Conservation (phyloP, 2,329 filamentous ascomycete genomes). For the Phaeosphaeria sp. region DNA sequence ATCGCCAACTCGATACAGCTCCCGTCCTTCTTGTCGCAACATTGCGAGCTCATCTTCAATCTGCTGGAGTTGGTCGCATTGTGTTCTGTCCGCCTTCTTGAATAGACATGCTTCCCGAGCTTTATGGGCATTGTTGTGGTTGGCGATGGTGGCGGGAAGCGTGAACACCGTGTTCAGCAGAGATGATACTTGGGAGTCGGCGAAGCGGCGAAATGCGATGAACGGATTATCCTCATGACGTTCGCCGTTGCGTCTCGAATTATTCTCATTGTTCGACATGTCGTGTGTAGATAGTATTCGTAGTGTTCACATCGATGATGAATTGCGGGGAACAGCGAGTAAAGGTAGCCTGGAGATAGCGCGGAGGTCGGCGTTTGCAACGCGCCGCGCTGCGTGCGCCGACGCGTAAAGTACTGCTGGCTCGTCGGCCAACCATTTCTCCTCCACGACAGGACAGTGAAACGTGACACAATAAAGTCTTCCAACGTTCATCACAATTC, state of each 20-base stretch:
- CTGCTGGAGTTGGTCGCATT: conserved; percentile 34
- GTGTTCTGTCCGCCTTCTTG: conserved; percentile 33
- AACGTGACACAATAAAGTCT: background rate
- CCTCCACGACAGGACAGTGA: background rate
- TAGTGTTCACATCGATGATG: conserved; percentile 10
- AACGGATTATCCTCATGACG: conserved; percentile 58
- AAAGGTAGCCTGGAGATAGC: conserved; percentile 13
- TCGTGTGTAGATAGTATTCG: conserved; percentile 7
- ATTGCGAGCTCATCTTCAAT: conserved; percentile 28
- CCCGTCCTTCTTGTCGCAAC: conserved; percentile 32
- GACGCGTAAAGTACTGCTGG: conserved; percentile 5
- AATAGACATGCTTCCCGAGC: conserved; percentile 43
- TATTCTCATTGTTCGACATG: conserved; percentile 31
- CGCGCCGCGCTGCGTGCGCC: conserved; percentile 2
- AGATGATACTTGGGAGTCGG: conserved; percentile 63
- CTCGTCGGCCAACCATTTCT: conserved; percentile 9
- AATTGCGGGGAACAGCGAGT: conserved; percentile 12
- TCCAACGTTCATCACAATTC: background rate
- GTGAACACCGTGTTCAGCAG: conserved; percentile 61
- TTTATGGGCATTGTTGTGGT: conserved; percentile 37
- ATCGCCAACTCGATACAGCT: conserved; percentile 35
- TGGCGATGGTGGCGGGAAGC: conserved; percentile 39
- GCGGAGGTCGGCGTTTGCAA: background rate
- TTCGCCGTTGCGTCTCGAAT: conserved; percentile 18
- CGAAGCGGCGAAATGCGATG: conserved; percentile 66